Evolutionary conservation across 2,329 filamentous ascomycete species (phyloP).

Genomic region (Pseudogymnoascus verrucosus): DNA sequence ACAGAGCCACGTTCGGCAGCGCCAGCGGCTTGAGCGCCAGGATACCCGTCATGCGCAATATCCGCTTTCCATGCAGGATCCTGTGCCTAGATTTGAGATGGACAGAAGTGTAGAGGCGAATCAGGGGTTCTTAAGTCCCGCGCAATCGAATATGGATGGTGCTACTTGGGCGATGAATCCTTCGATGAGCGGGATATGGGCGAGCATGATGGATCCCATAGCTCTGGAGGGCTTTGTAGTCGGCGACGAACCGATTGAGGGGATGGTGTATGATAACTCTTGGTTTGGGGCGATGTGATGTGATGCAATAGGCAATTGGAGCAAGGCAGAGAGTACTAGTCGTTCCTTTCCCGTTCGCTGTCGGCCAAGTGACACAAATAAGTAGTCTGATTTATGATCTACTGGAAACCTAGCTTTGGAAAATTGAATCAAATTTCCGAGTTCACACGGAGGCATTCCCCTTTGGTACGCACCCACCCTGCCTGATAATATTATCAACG

Average conservation of each 20-base stretch:
- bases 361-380: too few relatives aligned
- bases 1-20: background rate
- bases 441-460: too few relatives aligned
- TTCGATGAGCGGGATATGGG: background rate
- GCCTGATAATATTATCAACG: too few relatives aligned
- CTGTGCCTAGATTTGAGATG: background rate
- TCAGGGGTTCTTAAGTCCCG: background rate
- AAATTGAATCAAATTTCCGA: too few relatives aligned
- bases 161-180: background rate
- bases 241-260: background rate
- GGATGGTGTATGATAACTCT: background rate
- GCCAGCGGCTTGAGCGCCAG: background rate
- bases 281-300: background rate
- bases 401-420: too few relatives aligned
- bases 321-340: background rate
- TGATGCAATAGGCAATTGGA: background rate
- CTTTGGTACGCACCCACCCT: too few relatives aligned
- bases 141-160: background rate
- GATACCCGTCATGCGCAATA: background rate
- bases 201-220: background rate
- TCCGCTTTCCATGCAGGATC: background rate
- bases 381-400: too few relatives aligned
- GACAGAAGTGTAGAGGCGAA: background rate
- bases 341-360: too few relatives aligned
- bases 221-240: background rate